Base-by-base conservation (phyloP, 306 rosid genomes). In the Castanea crenata region DNA sequence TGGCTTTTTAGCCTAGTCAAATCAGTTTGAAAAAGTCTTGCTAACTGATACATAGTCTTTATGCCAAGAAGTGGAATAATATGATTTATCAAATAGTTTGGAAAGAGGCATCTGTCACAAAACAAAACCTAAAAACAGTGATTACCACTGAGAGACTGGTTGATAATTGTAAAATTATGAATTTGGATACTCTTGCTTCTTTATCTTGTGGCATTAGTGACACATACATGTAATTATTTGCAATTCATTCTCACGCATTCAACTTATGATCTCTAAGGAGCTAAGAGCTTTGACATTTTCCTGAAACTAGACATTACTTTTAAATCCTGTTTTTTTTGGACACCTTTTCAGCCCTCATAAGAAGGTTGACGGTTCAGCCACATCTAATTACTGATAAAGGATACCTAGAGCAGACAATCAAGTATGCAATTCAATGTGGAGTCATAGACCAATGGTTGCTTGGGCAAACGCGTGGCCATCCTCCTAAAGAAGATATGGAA, bases 391-490 rank as follows among this genome's bases (percentile, higher is more conserved):
- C 94, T 19, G 98, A 95, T 73, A 93, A 86, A 86, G 90, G 83
- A 71, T 95, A 91, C 86, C 80, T 95, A 67, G 91, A 89, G 85
- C 93, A 79, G 71, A 67, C 90, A 49, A 87, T 95, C 82, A 88
- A 77, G 83, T 91, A 89, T 86, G 99, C 99, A 63, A 91, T 93
- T 69, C 74, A 93, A 38, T 91, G 98, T 63, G 99, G 99, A 13
- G 87, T 93, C 78, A 88, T 85, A 51, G 98, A 95, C 83, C 98
- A 95, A 81, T 95, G 99, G 99, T 67, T 76, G 27, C 91, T 84
- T 0, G 98, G 93, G 16, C 88, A 88, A 49, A 76, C 65, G 1
- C 79, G 87, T 0, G 99, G 97, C 68, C 89, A 85, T 85, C 99
- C 98, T 81, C 97, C 96, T 1, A 71, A 67, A 5, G 96, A 92